Evolutionary conservation across 2,329 filamentous ascomycete genomes (phyloP).

Genomic region (Arthrobotrys sphaeroides): DNA sequence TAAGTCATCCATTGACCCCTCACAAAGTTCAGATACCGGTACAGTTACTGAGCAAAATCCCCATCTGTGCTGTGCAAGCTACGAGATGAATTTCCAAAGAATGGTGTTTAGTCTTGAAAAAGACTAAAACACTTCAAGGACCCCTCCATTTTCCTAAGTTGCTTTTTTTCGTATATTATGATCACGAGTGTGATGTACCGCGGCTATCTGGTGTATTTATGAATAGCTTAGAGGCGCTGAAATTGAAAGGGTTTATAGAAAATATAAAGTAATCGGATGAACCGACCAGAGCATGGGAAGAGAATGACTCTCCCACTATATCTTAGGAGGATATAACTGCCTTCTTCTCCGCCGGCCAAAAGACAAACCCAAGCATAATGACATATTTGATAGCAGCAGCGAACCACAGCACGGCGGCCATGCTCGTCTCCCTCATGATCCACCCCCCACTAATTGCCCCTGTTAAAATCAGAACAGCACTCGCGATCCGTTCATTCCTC

Average conservation of each 20-base stretch:
- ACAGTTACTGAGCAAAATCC: background rate
- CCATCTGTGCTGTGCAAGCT: no score
- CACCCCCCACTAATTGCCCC: constrained; percentile 66
- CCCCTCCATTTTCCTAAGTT: no score
- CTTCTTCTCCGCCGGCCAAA: constrained; percentile 33
- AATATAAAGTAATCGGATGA: background rate
- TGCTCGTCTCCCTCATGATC: constrained; percentile 63
- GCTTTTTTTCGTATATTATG: background rate
- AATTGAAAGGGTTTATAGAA: background rate
- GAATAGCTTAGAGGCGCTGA: background rate
- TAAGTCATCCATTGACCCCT: background rate
- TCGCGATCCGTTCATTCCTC: constrained; percentile 64
- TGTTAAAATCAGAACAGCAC: constrained; percentile 64
- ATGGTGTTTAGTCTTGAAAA: background rate
- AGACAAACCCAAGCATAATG: constrained; percentile 58
- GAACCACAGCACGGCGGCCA: constrained; percentile 64
- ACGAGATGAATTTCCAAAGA: background rate
- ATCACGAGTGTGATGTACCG: background rate
- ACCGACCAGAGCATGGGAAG: background rate
- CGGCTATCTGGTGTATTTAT: background rate
- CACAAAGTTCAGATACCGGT: background rate
- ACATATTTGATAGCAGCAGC: constrained; percentile 64
- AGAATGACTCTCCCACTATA: background rate
- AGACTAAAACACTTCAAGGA: background rate
- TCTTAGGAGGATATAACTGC: background rate